phyloP scores from a whole-genome alignment of 805 yeast genomes.

The Grigorovia jiainica region DNA sequence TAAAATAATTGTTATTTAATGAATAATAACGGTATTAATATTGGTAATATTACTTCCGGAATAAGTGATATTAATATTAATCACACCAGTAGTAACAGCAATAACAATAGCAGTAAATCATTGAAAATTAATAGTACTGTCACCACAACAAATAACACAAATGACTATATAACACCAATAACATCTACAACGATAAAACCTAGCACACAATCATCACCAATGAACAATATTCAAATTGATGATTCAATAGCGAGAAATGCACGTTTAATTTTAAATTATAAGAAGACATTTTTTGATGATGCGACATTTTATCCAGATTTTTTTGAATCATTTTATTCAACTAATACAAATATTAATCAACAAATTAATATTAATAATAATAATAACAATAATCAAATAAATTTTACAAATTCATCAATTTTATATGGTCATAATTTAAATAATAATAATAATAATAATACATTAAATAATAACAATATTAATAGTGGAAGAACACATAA shows the following conservation, averaged over 20 bases:
- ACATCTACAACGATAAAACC: background rate
- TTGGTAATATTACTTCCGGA: too few relatives aligned
- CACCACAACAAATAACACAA: background rate
- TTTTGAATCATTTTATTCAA: background rate
- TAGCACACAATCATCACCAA: too few relatives aligned
- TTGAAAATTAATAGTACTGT: background rate
- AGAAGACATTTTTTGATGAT: slow-evolving; percentile 24
- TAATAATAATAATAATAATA: background rate
- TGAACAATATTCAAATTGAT: slow-evolving; percentile 7
- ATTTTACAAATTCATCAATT: background rate
- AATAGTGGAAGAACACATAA: slow-evolving; percentile 5
- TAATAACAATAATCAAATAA: slow-evolving; percentile 1
- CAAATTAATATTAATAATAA: slow-evolving; percentile 2
- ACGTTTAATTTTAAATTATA: slow-evolving; percentile 19
- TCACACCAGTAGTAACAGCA: background rate
- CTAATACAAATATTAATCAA: background rate
- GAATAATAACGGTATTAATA: background rate
- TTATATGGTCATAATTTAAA: slow-evolving; percentile 6
- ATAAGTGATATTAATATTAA: background rate
- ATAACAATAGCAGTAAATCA: background rate
- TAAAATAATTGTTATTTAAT: too few relatives aligned
- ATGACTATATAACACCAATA: background rate
- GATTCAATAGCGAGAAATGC: slow-evolving; percentile 20
- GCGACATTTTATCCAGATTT: slow-evolving; percentile 21
- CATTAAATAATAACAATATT: background rate